These are phyloP conservation scores for Chlamydomonas incerta DNA, from an alignment of 139 green algal species.

Conservation along the genomic window DNA sequence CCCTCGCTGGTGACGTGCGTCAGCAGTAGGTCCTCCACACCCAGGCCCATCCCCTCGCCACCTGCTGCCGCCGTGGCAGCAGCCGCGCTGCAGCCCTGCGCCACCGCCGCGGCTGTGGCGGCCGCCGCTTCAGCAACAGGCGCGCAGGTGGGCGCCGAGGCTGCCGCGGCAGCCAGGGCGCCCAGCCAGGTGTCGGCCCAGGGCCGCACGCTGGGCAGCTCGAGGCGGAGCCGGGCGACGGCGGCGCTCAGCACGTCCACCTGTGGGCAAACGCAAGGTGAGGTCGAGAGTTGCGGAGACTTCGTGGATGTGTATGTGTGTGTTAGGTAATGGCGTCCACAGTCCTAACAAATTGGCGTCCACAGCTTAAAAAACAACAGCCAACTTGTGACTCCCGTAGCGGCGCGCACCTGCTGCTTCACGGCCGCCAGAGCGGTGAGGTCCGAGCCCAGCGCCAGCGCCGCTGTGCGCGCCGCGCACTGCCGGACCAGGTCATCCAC, in stretches of 20 bases:
- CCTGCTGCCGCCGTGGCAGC: background rate
- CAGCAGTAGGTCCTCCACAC: background rate
- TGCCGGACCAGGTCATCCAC: background rate
- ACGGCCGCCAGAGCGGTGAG: constrained; percentile 12
- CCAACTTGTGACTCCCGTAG: too few species aligned
- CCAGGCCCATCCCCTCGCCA: background rate
- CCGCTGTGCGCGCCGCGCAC: background rate
- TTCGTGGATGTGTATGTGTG: too few species aligned
- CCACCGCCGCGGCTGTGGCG: background rate
- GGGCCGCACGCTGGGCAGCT: constrained; percentile 1
- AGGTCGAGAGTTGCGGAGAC: too few species aligned
- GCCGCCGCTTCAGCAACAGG: background rate
- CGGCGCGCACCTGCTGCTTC: constrained; percentile 44
- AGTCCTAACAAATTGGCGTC: too few species aligned
- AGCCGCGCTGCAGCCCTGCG: background rate
- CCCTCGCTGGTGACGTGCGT: constrained; percentile 5
- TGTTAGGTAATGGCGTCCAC: too few species aligned
- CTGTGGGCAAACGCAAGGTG: background rate
- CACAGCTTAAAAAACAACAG: too few species aligned
- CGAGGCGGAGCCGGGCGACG: constrained; percentile 7
- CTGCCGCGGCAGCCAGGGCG: background rate
- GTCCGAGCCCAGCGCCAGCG: background rate
- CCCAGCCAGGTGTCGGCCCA: constrained; percentile 17
- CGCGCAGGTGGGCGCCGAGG: background rate
- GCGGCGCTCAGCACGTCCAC: constrained; percentile 4